A percentile compares a stretch with the other conserved stretches of the same genome.
These are phyloP conservation scores for Pichia eremophila DNA, from an alignment of 805 yeast species.

Conservation along the genomic window DNA sequence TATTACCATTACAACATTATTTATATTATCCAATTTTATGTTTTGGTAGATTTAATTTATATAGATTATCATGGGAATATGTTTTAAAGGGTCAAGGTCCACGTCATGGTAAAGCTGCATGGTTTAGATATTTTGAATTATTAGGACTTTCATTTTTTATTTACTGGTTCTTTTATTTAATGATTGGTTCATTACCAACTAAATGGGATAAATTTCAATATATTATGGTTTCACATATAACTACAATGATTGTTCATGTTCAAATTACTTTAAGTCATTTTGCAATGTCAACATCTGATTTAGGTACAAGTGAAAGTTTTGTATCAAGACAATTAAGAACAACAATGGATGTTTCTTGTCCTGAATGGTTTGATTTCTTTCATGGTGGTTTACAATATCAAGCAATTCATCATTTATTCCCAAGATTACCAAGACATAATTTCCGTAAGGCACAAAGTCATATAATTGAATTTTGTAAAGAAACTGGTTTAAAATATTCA, in stretches of 20 bases:
- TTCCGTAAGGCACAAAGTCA: conserved; percentile 63
- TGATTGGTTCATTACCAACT: conserved; percentile 46
- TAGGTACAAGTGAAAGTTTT: conserved; percentile 74
- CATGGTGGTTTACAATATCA: conserved; percentile 93
- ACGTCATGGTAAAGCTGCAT: conserved; percentile 69
- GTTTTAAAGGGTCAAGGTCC: conserved; percentile 73
- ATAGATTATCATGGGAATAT: conserved; percentile 73
- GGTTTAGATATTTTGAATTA: conserved; percentile 75
- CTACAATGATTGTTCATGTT: conserved; percentile 89
- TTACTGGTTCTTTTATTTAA: conserved; percentile 72
- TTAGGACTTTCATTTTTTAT: conserved; percentile 59
- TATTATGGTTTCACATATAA: conserved; percentile 63
- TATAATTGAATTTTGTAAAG: conserved; percentile 66
- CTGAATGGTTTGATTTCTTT: conserved; percentile 81
- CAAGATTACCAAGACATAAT: conserved; percentile 83
- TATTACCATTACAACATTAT: conserved; percentile 59
- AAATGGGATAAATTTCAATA: conserved; percentile 46
- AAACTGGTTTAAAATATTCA: conserved; percentile 69
- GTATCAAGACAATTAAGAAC: conserved; percentile 76
- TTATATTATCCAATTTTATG: conserved; percentile 70
- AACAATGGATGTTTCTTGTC: conserved; percentile 93
- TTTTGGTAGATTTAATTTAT: conserved; percentile 80
- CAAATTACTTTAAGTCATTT: conserved; percentile 85
- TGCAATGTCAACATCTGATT: conserved; percentile 87
- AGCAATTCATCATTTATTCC: conserved; percentile 83